Conservation (phyloP, 495 filamentous ascomycete species). For the Neurospora sp. region DNA sequence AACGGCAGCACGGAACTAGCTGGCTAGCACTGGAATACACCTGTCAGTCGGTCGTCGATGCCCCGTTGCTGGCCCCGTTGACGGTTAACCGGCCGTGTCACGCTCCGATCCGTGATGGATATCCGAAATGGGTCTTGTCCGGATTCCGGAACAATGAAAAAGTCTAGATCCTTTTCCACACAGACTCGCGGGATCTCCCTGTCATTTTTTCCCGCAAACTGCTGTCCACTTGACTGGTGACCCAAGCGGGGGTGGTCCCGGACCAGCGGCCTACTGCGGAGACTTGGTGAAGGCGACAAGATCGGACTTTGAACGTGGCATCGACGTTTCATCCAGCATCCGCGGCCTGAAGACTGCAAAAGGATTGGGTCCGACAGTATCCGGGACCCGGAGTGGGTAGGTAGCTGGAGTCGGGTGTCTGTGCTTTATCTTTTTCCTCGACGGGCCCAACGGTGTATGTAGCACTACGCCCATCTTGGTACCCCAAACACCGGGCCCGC, state of each 20-base stretch:
- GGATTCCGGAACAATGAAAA: neutral
- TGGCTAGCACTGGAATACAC: neutral
- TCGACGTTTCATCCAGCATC: neutral
- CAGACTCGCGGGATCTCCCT: neutral
- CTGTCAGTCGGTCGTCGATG: neutral
- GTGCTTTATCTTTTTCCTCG: no score
- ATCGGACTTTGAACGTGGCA: neutral
- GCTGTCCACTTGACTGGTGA: neutral
- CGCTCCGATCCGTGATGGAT: neutral
- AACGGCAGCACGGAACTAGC: neutral
- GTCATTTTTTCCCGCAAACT: neutral
- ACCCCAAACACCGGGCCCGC: neutral
- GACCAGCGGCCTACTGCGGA: neutral
- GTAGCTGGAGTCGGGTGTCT: no score
- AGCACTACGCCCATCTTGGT: neutral
- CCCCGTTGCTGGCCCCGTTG: neutral
- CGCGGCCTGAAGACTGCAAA: neutral
- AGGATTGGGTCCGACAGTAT: neutral
- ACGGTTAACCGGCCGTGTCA: neutral
- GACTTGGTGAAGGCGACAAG: neutral
- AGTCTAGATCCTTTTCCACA: neutral
- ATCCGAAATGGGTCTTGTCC: neutral
- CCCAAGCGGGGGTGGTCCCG: neutral
- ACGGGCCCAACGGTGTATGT: neutral
- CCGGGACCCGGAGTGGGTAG: neutral